Conservation (phyloP, 306 rosid species). For the Myrica gale region DNA sequence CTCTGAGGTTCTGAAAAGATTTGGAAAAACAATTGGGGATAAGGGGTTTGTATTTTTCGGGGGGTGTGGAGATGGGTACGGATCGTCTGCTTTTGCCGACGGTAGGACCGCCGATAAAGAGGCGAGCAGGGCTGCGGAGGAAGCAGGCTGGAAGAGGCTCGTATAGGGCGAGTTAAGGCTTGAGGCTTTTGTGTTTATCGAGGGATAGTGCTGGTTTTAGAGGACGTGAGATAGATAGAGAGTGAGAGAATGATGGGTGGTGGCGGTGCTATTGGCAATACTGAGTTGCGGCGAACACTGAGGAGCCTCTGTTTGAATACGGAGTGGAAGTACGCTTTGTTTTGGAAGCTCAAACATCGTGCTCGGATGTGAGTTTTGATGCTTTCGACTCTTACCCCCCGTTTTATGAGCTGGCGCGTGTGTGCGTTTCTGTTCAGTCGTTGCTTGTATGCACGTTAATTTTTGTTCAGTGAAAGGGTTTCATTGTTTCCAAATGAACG, state of each 20-base stretch:
- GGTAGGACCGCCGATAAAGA: slow-evolving; percentile 96
- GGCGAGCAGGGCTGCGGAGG: slow-evolving; percentile 98
- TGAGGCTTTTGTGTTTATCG: slow-evolving; percentile 10
- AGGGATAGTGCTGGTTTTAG: slow-evolving; percentile 1
- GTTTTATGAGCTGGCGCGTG: background rate
- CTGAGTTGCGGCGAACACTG: slow-evolving; percentile 61
- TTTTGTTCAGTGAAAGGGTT: too few relatives aligned
- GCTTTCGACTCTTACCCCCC: background rate
- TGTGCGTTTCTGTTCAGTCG: background rate
- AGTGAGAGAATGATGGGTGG: slow-evolving; percentile 3
- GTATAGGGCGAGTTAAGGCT: slow-evolving; percentile 76
- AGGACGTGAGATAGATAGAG: background rate
- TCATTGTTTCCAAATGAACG: too few relatives aligned
- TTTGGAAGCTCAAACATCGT: slow-evolving; percentile 88
- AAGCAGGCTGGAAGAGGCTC: slow-evolving; percentile 99
- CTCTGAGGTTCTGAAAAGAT: slow-evolving; percentile 28
- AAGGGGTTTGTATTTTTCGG: slow-evolving; percentile 24
- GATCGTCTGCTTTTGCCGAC: slow-evolving; percentile 71
- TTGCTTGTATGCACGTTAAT: too few relatives aligned
- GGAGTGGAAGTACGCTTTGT: slow-evolving; percentile 91
- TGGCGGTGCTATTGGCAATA: slow-evolving; percentile 2
- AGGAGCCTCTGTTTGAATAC: slow-evolving; percentile 77
- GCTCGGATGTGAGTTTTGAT: slow-evolving; percentile 66
- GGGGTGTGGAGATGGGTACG: slow-evolving; percentile 60
- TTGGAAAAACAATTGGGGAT: slow-evolving; percentile 30